Conservation (phyloP, 2,329 filamentous ascomycete species). For the Tolypocladium ovalisporum region DNA sequence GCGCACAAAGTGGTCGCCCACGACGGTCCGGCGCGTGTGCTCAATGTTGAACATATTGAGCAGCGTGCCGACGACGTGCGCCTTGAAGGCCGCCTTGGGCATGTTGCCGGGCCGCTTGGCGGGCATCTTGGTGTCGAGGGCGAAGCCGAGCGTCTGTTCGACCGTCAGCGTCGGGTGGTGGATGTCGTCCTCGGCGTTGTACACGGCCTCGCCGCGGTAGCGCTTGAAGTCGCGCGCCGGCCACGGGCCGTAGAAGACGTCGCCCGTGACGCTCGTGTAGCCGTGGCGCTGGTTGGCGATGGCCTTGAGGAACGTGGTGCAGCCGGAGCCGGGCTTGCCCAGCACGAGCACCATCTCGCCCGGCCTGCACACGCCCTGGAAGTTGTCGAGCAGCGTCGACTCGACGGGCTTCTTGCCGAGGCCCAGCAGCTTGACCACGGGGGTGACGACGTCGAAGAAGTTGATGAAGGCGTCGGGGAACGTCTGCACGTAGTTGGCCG, state of each 20-base stretch:
- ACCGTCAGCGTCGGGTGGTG: constrained; percentile 81
- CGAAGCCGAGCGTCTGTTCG: constrained; percentile 77
- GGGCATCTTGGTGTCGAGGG: constrained; percentile 74
- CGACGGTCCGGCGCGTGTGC: constrained; percentile 74
- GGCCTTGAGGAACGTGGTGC: constrained; percentile 57
- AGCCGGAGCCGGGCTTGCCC: constrained; percentile 64
- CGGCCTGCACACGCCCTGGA: constrained; percentile 59
- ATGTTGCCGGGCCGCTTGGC: constrained; percentile 68
- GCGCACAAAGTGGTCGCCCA: constrained; percentile 71
- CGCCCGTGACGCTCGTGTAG: constrained; percentile 47
- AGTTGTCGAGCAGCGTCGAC: constrained; percentile 62
- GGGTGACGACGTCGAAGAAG: constrained; percentile 66
- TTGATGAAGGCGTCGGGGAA: constrained; percentile 68
- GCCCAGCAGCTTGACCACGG: constrained; percentile 52
- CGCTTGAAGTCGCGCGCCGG: constrained; percentile 58
- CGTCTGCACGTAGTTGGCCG: constrained; percentile 60
- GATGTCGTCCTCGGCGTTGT: constrained; percentile 70
- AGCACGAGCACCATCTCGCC: constrained; percentile 86
- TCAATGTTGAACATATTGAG: constrained; percentile 92
- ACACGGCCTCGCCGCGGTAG: constrained; percentile 74
- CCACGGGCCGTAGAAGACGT: constrained; percentile 70
- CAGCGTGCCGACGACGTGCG: constrained; percentile 61
- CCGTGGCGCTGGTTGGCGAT: constrained; percentile 55
- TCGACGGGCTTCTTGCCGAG: constrained; percentile 58
- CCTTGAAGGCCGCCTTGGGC: constrained; percentile 63